A percentile compares a stretch with the other conserved stretches of the same genome.
These are phyloP conservation scores for Boletus coccyginus DNA, from an alignment of 768 basidiomycete genomes.

Conservation along the genomic window DNA sequence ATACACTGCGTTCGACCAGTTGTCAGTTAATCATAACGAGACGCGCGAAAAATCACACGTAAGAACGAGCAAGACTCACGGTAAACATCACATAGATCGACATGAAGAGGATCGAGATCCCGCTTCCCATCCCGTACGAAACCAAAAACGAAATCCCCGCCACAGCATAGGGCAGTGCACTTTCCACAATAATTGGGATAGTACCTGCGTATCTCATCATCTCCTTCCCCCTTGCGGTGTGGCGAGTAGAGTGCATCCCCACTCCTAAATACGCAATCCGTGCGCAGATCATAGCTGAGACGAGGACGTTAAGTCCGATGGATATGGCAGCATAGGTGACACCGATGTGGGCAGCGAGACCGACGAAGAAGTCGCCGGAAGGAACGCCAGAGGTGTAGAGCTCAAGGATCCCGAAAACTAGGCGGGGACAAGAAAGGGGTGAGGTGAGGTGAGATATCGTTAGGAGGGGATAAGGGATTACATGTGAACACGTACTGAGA, in stretches of 20 bases:
- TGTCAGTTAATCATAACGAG: background rate
- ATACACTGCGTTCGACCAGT: conserved; percentile 2
- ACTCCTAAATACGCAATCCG: conserved; percentile 3
- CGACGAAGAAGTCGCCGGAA: background rate
- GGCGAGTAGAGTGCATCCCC: background rate
- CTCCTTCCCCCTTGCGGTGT: background rate
- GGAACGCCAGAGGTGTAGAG: background rate
- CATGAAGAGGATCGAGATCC: conserved; percentile 2
- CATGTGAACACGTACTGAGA: background rate
- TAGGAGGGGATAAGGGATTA: background rate
- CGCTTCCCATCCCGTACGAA: conserved; percentile 2
- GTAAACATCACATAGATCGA: conserved; percentile 12
- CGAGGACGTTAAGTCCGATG: conserved; percentile 7
- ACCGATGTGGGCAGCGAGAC: conserved; percentile 8
- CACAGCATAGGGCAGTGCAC: conserved; percentile 11
- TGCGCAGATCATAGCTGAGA: conserved; percentile 7
- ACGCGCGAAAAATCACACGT: background rate
- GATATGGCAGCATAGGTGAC: conserved; percentile 7
- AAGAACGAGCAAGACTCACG: background rate
- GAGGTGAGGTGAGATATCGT: background rate
- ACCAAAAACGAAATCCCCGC: conserved; percentile 9
- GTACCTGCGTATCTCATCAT: background rate
- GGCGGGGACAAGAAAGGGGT: background rate
- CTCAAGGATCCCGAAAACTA: conserved; percentile 1
- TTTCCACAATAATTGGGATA: conserved; percentile 9